These are phyloP conservation scores for Fusarium sp. DNA, from an alignment of 2,329 filamentous ascomycete species.

Conservation along the genomic window DNA sequence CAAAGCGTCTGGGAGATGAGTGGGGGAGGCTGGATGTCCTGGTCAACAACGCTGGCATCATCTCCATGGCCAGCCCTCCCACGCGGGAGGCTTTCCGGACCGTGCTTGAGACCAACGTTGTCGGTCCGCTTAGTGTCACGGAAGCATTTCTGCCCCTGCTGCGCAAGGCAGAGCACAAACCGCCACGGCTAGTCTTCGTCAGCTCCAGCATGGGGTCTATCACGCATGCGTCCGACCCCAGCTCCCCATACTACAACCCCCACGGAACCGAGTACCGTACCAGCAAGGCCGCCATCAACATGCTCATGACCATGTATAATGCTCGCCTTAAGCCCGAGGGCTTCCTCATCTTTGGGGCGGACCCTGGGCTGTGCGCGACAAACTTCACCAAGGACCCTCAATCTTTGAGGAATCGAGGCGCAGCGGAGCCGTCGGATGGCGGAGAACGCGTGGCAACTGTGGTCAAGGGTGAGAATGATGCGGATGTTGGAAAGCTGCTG, in stretches of 20 bases:
- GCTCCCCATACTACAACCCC: neutral
- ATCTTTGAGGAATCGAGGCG: neutral
- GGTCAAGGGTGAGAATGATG: conserved; percentile 1
- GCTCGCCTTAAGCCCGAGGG: conserved; percentile 3
- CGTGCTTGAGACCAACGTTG: conserved; percentile 10
- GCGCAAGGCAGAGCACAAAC: conserved; percentile 2
- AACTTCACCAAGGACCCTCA: neutral
- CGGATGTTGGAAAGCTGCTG: neutral
- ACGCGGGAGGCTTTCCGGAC: conserved; percentile 8
- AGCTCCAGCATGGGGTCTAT: conserved; percentile 15
- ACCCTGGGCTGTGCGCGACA: conserved; percentile 22
- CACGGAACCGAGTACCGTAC: conserved; percentile 3
- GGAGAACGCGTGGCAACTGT: conserved; percentile 1
- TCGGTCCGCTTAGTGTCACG: neutral
- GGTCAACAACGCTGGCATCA: neutral
- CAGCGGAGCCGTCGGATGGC: neutral
- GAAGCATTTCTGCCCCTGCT: conserved; percentile 8
- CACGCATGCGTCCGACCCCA: neutral
- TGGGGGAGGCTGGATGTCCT: conserved; percentile 20
- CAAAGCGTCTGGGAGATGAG: neutral
- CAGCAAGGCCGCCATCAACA: conserved; percentile 19
- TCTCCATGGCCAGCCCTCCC: neutral
- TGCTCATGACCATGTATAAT: conserved; percentile 11
- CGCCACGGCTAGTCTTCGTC: conserved; percentile 12
- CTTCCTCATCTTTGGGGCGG: neutral